Evolutionary conservation across 2,329 filamentous ascomycete genomes (phyloP).

Genomic region (Apiospora phragmitis): DNA sequence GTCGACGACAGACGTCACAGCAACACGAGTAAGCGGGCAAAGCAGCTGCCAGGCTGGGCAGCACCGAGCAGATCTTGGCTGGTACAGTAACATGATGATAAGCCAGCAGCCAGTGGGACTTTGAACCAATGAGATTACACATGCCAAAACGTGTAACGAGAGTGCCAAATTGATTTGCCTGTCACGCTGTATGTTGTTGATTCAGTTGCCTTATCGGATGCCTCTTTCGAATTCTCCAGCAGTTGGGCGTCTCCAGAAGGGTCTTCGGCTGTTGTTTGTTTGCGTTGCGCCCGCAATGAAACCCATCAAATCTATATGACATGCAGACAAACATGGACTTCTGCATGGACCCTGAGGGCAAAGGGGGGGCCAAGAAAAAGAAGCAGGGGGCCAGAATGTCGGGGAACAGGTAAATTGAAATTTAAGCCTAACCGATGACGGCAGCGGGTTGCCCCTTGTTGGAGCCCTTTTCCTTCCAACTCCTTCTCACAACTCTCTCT

Average conservation of each 20-base stretch:
- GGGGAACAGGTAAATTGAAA: conserved; percentile 4
- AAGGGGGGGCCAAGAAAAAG: neutral
- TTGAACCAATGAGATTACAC: neutral
- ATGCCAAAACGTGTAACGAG: neutral
- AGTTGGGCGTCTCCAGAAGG: neutral
- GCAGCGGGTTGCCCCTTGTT: neutral
- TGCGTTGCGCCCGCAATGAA: neutral
- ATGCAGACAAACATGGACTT: neutral
- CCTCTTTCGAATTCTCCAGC: neutral
- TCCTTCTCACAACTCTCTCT: neutral
- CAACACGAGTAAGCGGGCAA: neutral
- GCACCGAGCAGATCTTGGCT: neutral
- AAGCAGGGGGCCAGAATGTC: neutral
- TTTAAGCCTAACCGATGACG: neutral
- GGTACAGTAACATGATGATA: neutral
- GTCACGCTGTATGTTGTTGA: neutral
- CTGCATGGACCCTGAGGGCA: neutral
- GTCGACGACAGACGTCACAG: neutral
- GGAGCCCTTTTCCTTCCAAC: neutral
- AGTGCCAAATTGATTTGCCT: neutral
- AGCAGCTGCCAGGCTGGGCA: neutral
- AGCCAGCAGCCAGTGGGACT: neutral
- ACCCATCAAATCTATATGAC: neutral
- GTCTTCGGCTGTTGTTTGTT: neutral
- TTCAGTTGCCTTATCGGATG: neutral